phyloP scores from a whole-genome alignment of 345 rosid genomes.

The Populus tremula region DNA sequence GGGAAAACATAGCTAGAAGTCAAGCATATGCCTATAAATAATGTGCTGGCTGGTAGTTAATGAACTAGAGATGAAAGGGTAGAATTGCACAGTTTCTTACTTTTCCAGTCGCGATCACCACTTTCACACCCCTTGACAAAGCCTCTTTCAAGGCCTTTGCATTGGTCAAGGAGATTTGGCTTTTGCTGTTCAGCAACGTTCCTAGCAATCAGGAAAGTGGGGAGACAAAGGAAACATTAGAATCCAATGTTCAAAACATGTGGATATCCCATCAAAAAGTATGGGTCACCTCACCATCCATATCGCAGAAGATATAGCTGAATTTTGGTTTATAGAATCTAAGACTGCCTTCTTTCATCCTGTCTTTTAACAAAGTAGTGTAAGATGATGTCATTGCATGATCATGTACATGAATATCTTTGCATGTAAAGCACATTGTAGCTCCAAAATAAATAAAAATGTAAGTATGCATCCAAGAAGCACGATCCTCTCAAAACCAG shows the following conservation, averaged over 20 bases:
- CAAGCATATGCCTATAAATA: not conserved
- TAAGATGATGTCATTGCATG: constrained; percentile 35
- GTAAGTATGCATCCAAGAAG: not conserved
- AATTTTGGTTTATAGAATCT: constrained; percentile 86
- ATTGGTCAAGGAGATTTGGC: constrained; percentile 58
- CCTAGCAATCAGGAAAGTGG: constrained; percentile 40
- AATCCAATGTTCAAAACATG: constrained; percentile 5
- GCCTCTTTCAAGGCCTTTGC: constrained; percentile 89
- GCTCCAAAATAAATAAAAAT: constrained; percentile 14
- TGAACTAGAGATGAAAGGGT: constrained; percentile 5
- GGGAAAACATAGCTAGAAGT: not conserved
- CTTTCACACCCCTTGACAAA: constrained; percentile 73
- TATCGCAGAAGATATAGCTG: constrained; percentile 93
- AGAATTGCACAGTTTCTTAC: constrained; percentile 34
- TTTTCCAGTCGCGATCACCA: constrained; percentile 93
- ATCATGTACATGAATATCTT: not conserved
- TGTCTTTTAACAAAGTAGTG: constrained; percentile 63
- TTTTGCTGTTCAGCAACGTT: constrained; percentile 78
- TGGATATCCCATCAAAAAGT: constrained; percentile 12
- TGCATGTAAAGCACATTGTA: not conserved
- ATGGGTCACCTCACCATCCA: constrained; percentile 73
- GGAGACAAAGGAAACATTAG: constrained; percentile 6
- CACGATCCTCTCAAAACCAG: too few species aligned
- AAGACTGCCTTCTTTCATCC: constrained; percentile 80
- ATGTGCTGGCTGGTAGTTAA: not conserved